A percentile compares a stretch with the other conserved stretches of the same genome.
Evolutionary conservation across 73 alveolate species (phyloP).

Genomic region (Tetrahymena elliotti): DNA sequence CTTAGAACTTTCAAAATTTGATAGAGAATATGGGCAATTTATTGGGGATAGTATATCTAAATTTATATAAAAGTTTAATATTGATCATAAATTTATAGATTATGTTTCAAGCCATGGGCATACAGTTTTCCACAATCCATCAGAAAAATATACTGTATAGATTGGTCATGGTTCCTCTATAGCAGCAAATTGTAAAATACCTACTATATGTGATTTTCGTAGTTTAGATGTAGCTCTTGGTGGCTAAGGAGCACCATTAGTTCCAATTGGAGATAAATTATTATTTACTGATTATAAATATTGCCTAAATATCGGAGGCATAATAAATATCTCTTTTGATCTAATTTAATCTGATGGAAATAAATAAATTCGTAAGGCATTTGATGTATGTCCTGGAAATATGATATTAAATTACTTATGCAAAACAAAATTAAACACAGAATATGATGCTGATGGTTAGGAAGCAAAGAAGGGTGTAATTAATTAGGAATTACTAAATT

Average conservation of each 20-base stretch:
- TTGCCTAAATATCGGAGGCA: conserved; percentile 30
- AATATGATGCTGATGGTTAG: conserved; percentile 13
- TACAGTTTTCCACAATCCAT: conserved; percentile 29
- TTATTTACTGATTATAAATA: conserved; percentile 8
- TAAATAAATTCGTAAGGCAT: neutral
- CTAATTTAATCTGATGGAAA: neutral
- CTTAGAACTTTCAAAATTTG: neutral
- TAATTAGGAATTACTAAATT: neutral
- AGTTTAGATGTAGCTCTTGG: conserved; percentile 22
- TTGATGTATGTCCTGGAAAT: conserved; percentile 24
- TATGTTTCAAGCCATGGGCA: conserved; percentile 23
- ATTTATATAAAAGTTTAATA: neutral
- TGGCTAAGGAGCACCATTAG: conserved; percentile 32
- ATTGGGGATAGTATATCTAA: neutral
- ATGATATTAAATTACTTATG: conserved; percentile 11
- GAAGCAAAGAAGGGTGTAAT: neutral
- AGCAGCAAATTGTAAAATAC: neutral
- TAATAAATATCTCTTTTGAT: conserved; percentile 21
- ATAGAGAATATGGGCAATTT: neutral
- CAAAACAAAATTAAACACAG: neutral
- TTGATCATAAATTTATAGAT: neutral
- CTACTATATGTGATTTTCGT: conserved; percentile 10
- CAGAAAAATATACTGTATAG: neutral
- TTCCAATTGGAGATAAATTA: conserved; percentile 27
- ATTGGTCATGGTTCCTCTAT: conserved; percentile 11